phyloP scores from a whole-genome alignment of 495 filamentous ascomycete species.

The Tuber magnatum region DNA sequence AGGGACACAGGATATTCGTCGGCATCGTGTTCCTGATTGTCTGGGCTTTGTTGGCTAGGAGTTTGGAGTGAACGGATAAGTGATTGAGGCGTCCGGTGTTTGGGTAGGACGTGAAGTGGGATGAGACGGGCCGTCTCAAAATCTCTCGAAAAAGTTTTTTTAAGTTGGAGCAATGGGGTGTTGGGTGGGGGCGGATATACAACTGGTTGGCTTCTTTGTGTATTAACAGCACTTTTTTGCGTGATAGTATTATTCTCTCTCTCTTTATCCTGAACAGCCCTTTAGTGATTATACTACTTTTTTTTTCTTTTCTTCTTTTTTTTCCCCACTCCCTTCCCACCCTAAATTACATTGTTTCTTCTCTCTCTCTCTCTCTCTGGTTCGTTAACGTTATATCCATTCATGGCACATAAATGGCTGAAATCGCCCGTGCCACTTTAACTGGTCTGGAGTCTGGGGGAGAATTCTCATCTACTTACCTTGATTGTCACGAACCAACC shows the following conservation, averaged over 20 bases:
- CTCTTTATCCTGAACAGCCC: background rate
- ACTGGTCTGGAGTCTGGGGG: no score
- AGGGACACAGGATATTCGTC: slow-evolving; percentile 67
- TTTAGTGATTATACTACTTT: background rate
- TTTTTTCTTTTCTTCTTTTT: background rate
- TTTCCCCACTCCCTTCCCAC: background rate
- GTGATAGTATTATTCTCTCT: background rate
- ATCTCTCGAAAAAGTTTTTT: background rate
- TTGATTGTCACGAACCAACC: no score
- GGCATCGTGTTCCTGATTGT: slow-evolving; percentile 60
- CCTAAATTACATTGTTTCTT: background rate
- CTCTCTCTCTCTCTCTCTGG: background rate
- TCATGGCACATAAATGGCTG: no score
- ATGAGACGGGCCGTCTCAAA: background rate
- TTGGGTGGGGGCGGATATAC: background rate
- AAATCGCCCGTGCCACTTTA: no score
- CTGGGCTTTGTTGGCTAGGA: slow-evolving; percentile 70
- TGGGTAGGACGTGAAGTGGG: background rate
- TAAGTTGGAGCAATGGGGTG: background rate
- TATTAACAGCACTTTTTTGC: background rate
- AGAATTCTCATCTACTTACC: no score
- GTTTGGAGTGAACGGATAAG: slow-evolving; percentile 47
- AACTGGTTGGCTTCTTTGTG: background rate
- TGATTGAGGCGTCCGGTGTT: background rate
- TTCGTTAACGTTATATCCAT: no score